Conservation (phyloP, 139 green algal species). For the Eudorina sp. region DNA sequence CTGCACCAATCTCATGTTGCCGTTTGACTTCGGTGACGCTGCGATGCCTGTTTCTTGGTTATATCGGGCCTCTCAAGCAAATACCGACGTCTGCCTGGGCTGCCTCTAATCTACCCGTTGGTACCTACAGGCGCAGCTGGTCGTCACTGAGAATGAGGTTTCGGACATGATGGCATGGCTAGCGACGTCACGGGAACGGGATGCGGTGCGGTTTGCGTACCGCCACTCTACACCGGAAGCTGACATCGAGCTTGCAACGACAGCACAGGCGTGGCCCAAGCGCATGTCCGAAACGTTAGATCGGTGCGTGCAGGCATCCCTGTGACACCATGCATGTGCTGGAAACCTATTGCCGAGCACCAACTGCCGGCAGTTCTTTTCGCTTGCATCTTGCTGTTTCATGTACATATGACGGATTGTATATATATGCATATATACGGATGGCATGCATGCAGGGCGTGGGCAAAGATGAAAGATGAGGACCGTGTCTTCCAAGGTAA, state of each 20-base stretch:
- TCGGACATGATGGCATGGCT: slow-evolving; percentile 61
- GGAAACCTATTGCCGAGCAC: too few relatives aligned
- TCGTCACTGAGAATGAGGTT: slow-evolving; percentile 53
- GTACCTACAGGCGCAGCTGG: slow-evolving; percentile 47
- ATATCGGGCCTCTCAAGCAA: too few relatives aligned
- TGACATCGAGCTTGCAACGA: slow-evolving; percentile 8
- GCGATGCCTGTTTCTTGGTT: too few relatives aligned
- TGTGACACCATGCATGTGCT: too few relatives aligned
- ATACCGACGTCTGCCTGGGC: too few relatives aligned
- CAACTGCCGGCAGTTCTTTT: too few relatives aligned
- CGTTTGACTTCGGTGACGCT: too few relatives aligned
- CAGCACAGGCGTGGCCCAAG: slow-evolving; percentile 47
- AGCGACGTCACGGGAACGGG: slow-evolving; percentile 49
- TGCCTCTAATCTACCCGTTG: not conserved
- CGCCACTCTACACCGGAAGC: slow-evolving; percentile 1
- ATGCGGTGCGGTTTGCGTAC: slow-evolving; percentile 54
- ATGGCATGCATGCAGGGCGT: slow-evolving; percentile 45
- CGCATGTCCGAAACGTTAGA: slow-evolving; percentile 47
- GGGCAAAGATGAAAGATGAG: slow-evolving; percentile 51
- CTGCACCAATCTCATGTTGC: too few relatives aligned
- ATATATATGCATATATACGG: too few relatives aligned
- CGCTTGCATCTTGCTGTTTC: too few relatives aligned
- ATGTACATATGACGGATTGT: too few relatives aligned
- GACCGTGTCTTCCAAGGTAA: slow-evolving; percentile 46
- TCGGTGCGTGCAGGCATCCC: slow-evolving; percentile 22